Conservation (phyloP, 2,329 filamentous ascomycete species). For the Dothideomycetidae sp. region DNA sequence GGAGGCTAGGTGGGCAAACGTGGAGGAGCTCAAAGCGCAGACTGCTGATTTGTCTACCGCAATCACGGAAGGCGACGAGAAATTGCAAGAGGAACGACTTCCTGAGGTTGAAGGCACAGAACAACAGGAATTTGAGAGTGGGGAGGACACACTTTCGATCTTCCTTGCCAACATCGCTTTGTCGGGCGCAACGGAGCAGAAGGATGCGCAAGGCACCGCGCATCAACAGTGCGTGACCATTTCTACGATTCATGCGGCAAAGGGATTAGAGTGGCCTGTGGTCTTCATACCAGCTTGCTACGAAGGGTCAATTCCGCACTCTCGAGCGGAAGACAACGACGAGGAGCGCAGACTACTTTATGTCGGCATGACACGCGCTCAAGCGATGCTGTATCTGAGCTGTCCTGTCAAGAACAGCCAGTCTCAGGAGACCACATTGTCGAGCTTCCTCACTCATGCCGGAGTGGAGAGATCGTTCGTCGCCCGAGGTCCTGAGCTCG, state of each 20-base stretch:
- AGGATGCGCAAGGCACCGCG: constrained; percentile 35
- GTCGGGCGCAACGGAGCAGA: constrained; percentile 60
- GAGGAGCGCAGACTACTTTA: constrained; percentile 85
- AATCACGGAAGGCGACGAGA: constrained; percentile 25
- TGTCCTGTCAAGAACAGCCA: constrained; percentile 56
- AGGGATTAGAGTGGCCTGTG: constrained; percentile 90
- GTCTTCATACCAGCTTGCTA: constrained; percentile 88
- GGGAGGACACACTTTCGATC: constrained; percentile 52
- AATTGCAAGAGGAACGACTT: constrained; percentile 36
- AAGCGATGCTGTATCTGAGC: constrained; percentile 74
- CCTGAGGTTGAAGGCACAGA: constrained; percentile 57
- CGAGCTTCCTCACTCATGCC: constrained; percentile 52
- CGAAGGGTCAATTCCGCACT: constrained; percentile 80
- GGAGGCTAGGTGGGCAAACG: constrained; percentile 72
- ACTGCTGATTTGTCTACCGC: constrained; percentile 53
- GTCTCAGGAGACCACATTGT: constrained; percentile 48
- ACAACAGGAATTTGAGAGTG: constrained; percentile 38
- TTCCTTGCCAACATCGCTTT: constrained; percentile 86
- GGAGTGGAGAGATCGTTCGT: constrained; percentile 40
- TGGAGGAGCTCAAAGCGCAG: constrained; percentile 73
- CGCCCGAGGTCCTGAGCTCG: constrained; percentile 55
- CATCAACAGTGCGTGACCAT: constrained; percentile 49
- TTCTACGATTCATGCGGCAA: constrained; percentile 90
- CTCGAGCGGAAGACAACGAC: constrained; percentile 66
- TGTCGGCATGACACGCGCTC: constrained; percentile 90